phyloP scores from a whole-genome alignment of 1,284 basidiomycete species.

The Ustilago lituana region DNA sequence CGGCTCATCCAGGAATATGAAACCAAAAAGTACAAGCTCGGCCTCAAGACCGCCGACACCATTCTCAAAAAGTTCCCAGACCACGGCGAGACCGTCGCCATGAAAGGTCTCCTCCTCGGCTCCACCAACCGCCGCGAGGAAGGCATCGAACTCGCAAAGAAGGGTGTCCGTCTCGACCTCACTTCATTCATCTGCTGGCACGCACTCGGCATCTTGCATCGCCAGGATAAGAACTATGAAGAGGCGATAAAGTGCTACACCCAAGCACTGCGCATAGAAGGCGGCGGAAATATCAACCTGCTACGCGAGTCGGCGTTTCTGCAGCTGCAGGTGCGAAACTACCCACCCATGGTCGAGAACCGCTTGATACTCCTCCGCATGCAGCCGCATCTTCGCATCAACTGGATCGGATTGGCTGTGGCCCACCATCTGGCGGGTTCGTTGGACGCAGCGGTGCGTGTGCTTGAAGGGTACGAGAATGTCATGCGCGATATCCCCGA shows the following conservation, averaged over 20 bases:
- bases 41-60: slow-evolving; percentile 87
- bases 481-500: slow-evolving; percentile 55
- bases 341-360: slow-evolving; percentile 81
- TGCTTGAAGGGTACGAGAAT: slow-evolving; percentile 74
- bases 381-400: slow-evolving; percentile 83
- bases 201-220: slow-evolving; percentile 77
- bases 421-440: slow-evolving; percentile 87
- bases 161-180: slow-evolving; percentile 82
- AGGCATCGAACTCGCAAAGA: slow-evolving; percentile 84
- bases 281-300: slow-evolving; percentile 88
- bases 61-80: slow-evolving; percentile 96
- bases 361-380: slow-evolving; percentile 82
- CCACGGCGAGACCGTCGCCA: slow-evolving; percentile 74
- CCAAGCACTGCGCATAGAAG: slow-evolving; percentile 83
- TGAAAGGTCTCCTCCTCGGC: slow-evolving; percentile 65
- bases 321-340: slow-evolving; percentile 88
- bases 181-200: slow-evolving; percentile 98
- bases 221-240: slow-evolving; percentile 84
- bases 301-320: slow-evolving; percentile 89
- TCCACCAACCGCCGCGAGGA: slow-evolving; percentile 67
- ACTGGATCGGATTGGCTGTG: slow-evolving; percentile 90
- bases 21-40: slow-evolving; percentile 86
- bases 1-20: slow-evolving; percentile 84
- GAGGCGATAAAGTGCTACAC: slow-evolving; percentile 85
- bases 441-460: slow-evolving; percentile 76